Evolutionary conservation across 371 early-diverging fungal species (phyloP).

Genomic region (Mucor indicus): DNA sequence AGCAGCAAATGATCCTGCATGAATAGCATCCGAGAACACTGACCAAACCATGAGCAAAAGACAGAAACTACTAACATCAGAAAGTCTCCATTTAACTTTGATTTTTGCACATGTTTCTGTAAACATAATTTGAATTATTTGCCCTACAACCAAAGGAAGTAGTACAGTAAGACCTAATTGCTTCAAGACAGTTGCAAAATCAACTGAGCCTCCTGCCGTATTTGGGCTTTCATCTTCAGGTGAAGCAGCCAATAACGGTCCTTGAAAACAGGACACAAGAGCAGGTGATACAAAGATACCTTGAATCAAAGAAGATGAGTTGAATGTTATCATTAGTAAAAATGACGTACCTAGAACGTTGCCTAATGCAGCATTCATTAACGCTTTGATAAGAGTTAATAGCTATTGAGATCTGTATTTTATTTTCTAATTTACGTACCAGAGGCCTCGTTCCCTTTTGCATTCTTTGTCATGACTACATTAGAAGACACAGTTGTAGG

Average conservation of each 20-base stretch:
- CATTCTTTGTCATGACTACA: constrained; percentile 77
- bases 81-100: constrained; percentile 49
- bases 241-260: constrained; percentile 34
- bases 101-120: constrained; percentile 50
- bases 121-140: constrained; percentile 55
- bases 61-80: constrained; percentile 55
- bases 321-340: not conserved
- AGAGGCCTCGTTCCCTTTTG: constrained; percentile 68
- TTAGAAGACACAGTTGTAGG: constrained; percentile 81
- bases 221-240: constrained; percentile 38
- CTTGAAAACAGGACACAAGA: constrained; percentile 34
- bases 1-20: constrained; percentile 48
- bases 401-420: not conserved
- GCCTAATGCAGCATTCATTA: constrained; percentile 72
- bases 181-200: constrained; percentile 52
- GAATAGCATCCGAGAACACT: constrained; percentile 71
- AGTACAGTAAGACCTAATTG: constrained; percentile 66
- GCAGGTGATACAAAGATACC: constrained; percentile 73
- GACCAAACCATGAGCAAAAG: constrained; percentile 71
- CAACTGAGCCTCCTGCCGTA: constrained; percentile 36
- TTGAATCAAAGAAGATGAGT: constrained; percentile 1
- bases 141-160: constrained; percentile 62
- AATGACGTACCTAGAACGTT: constrained; percentile 48
- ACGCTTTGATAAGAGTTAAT: constrained; percentile 22
- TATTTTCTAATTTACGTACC: no score